Evolutionary conservation across 345 rosid genomes (phyloP), one percentile per base, ranked within the genome.

Genomic region (Euphorbia peplus): DNA sequence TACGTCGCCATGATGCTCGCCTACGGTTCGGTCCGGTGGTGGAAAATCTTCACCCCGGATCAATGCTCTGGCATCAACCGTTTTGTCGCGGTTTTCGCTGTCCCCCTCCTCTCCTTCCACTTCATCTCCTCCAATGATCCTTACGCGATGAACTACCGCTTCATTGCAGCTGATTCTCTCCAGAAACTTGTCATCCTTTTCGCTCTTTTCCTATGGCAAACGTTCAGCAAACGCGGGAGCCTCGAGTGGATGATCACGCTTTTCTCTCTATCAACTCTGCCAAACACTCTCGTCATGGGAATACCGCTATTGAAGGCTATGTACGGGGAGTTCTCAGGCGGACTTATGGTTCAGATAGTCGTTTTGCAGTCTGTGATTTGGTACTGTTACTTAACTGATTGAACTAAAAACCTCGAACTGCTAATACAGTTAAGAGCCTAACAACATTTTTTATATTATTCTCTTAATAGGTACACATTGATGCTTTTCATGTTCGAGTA

Each of bases 51-150:
- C 79, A 86, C 93, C 4, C 90, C 93, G 10, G 90, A 86, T 73
- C 96, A 90, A 58, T 90, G 96, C 73, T 88, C 96, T 8, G 96
- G 96, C 10, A 90, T 90, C 67, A 88, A 90, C 82, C 88, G 96
- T 29, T 90, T 90, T 24, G 96, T 90, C 19, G 96, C 96, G 6
- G 90, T 90, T 12, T 90, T 90, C 25, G 93, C 96, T 0, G 96
- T 90, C 59, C 96, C 97, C 0, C 74, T 90, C 18, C 89, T 90
- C 44, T 90, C 97, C 46, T 90, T 90, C 76, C 93, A 88, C 75
- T 88, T 90, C 88, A 88, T 90, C 67, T 87, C 97, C 24, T 73
- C 86, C 28, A 90, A 88, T 65, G 70, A 90, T 68, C 89, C 87
- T 11, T 90, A 88, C 42, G 84, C 87, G 28, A 90, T 90, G 97